phyloP scores from a whole-genome alignment of 148 eudicot species.

The Rhododendron henanense region DNA sequence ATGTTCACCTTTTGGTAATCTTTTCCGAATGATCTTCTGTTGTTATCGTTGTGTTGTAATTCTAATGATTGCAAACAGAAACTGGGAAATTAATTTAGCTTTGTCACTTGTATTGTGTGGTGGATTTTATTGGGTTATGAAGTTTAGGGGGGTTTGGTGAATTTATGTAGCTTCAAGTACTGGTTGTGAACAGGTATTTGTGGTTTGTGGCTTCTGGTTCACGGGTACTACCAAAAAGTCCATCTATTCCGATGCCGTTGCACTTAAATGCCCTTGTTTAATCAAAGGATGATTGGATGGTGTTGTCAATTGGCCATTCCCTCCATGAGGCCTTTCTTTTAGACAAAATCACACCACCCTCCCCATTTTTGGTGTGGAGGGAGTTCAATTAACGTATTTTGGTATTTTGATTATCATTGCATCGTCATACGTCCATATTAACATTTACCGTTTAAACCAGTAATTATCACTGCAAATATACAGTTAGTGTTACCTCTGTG shows the following conservation, averaged over 20 bases:
- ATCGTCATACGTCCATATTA: not conserved
- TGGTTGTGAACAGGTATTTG: not conserved
- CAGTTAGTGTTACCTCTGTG: too few species aligned
- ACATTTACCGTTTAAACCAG: not conserved
- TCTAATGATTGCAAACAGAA: not conserved
- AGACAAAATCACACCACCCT: too few species aligned
- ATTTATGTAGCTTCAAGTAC: not conserved
- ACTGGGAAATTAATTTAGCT: not conserved
- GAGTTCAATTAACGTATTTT: not conserved
- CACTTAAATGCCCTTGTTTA: too few species aligned
- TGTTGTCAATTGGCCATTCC: too few species aligned
- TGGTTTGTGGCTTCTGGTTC: too few species aligned
- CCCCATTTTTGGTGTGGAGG: too few species aligned
- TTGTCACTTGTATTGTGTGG: not conserved
- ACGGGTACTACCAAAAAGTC: too few species aligned
- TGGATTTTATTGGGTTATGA: not conserved
- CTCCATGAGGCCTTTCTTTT: too few species aligned
- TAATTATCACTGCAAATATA: too few species aligned
- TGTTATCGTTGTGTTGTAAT: not conserved
- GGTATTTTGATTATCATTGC: not conserved
- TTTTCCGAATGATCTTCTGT: not conserved
- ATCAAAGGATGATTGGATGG: too few species aligned
- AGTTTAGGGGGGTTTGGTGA: not conserved
- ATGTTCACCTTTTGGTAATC: not conserved
- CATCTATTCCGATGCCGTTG: too few species aligned